These are phyloP conservation scores for Nannizzia gypsea DNA, from an alignment of 2,329 filamentous ascomycete species.

Conservation along the genomic window DNA sequence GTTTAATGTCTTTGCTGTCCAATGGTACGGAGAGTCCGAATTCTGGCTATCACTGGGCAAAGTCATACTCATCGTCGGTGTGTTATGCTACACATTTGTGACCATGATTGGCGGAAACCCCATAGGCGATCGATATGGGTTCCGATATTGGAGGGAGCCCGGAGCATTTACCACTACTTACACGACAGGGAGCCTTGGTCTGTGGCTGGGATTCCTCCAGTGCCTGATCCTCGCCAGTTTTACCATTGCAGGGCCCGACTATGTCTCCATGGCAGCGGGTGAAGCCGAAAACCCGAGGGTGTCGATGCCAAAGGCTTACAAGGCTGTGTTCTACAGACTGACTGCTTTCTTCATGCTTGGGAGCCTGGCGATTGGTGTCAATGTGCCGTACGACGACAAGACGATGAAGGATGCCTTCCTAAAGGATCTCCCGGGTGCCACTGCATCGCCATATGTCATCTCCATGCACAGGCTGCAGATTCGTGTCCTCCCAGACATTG, in stretches of 20 bases:
- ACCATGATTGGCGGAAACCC: conserved; percentile 77
- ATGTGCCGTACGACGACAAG: conserved; percentile 57
- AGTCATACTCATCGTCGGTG: conserved; percentile 56
- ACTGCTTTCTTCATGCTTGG: conserved; percentile 66
- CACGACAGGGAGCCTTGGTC: conserved; percentile 53
- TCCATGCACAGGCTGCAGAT: conserved; percentile 58
- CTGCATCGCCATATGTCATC: conserved; percentile 56
- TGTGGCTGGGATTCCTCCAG: conserved; percentile 63
- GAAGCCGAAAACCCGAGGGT: conserved; percentile 59
- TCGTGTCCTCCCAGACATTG: conserved; percentile 53
- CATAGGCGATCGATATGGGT: conserved; percentile 57
- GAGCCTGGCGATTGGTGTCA: conserved; percentile 57
- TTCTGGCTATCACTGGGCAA: conserved; percentile 64
- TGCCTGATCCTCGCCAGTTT: conserved; percentile 62
- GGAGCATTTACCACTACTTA: conserved; percentile 60
- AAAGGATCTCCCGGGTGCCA: conserved; percentile 51
- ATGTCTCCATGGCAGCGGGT: conserved; percentile 53
- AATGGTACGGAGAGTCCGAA: conserved; percentile 66
- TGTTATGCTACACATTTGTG: conserved; percentile 68
- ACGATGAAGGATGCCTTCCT: conserved; percentile 50
- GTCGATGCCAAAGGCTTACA: conserved; percentile 62
- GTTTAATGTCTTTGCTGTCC: conserved; percentile 61
- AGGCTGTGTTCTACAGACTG: conserved; percentile 67
- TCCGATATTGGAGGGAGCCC: conserved; percentile 54
- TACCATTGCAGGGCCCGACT: conserved; percentile 56